A percentile compares a stretch with the other conserved stretches of the same genome.
phyloP scores from a whole-genome alignment of 2,329 filamentous ascomycete species.

The Fusarium abutilonis region DNA sequence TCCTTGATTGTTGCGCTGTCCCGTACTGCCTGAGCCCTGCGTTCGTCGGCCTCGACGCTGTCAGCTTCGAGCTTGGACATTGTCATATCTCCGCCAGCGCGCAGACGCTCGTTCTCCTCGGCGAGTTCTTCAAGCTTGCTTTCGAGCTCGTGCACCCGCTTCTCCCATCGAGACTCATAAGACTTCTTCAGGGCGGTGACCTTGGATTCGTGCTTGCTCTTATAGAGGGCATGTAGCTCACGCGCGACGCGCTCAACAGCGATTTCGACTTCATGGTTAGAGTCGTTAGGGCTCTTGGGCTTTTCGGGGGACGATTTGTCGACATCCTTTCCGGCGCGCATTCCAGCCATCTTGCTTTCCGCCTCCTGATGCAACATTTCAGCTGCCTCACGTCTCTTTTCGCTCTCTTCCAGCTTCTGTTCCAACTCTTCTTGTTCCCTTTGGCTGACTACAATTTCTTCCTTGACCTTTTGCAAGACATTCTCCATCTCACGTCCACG shows the following conservation, averaged over 20 bases:
- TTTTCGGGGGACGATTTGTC: constrained; percentile 54
- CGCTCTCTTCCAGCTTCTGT: constrained; percentile 78
- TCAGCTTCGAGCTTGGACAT: constrained; percentile 67
- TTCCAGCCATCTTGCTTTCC: constrained; percentile 78
- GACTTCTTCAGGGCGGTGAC: constrained; percentile 87
- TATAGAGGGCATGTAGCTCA: constrained; percentile 92
- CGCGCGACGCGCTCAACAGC: constrained; percentile 92
- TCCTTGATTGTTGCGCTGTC: constrained; percentile 74
- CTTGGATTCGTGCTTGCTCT: constrained; percentile 96
- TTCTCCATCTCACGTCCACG: constrained; percentile 86
- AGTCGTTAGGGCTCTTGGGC: constrained; percentile 46
- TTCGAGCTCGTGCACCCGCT: constrained; percentile 84
- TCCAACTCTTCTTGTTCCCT: constrained; percentile 83
- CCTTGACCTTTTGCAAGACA: constrained; percentile 80
- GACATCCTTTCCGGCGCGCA: constrained; percentile 69
- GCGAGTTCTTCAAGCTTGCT: constrained; percentile 72
- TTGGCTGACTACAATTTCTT: constrained; percentile 81
- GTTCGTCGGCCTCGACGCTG: constrained; percentile 59
- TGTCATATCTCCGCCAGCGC: constrained; percentile 70
- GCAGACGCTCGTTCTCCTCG: constrained; percentile 79
- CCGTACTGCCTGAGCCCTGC: constrained; percentile 67
- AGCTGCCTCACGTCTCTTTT: constrained; percentile 76
- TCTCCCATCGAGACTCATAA: constrained; percentile 89
- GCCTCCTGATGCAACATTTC: constrained; percentile 81
- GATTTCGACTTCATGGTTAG: constrained; percentile 76